These are phyloP conservation scores for Nigrospora osmanthi DNA, from an alignment of 2,329 filamentous ascomycete species.

Conservation along the genomic window DNA sequence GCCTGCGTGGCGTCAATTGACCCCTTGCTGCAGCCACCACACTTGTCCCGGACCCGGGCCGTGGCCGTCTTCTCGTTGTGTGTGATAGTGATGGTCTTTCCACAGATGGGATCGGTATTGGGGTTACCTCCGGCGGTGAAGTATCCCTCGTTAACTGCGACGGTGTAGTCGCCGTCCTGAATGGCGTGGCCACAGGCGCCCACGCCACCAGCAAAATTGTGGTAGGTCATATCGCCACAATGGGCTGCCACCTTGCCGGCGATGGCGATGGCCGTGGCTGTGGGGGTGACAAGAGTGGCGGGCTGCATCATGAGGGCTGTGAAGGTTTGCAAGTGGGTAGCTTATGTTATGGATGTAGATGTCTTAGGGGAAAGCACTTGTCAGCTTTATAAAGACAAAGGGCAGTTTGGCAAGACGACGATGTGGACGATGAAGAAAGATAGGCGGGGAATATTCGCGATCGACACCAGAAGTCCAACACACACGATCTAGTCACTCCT, in stretches of 20 bases:
- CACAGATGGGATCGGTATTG: constrained; percentile 7
- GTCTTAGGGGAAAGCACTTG: too few species aligned
- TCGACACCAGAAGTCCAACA: too few species aligned
- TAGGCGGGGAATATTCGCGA: too few species aligned
- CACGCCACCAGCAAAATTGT: not conserved
- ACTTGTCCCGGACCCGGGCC: constrained; percentile 22
- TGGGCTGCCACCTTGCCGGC: not conserved
- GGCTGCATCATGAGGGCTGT: too few species aligned
- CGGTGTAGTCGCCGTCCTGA: constrained; percentile 1
- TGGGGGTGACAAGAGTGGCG: too few species aligned
- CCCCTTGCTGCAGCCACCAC: constrained; percentile 14
- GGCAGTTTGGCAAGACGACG: too few species aligned
- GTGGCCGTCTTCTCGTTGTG: constrained; percentile 11
- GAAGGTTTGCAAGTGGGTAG: too few species aligned
- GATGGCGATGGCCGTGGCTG: too few species aligned
- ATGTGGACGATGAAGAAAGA: too few species aligned
- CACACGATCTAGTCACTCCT: too few species aligned
- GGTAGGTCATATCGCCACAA: constrained; percentile 5
- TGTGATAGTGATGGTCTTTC: constrained; percentile 5
- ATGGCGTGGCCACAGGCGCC: constrained; percentile 3
- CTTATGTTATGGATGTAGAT: too few species aligned
- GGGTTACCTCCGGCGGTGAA: constrained; percentile 6
- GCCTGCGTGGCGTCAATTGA: constrained; percentile 21
- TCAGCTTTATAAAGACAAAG: too few species aligned
- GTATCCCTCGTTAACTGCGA: not conserved